Conservation (phyloP, 176 grass and related monocot species). For the Aegilops longissima region DNA sequence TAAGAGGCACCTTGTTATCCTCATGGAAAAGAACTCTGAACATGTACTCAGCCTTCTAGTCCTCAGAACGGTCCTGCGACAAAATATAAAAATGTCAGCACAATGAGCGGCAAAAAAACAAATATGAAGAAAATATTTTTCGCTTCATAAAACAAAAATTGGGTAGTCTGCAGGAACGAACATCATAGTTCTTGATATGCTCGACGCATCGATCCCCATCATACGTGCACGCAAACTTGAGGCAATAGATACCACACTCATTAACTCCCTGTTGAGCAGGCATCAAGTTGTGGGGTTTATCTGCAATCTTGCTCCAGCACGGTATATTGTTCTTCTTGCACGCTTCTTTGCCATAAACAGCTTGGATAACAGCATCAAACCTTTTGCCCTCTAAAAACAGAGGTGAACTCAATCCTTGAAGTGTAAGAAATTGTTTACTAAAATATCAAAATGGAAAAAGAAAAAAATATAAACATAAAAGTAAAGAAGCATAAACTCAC, state of each 20-base stretch:
- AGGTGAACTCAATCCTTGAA: background rate
- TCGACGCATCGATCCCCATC: background rate
- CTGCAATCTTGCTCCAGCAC: background rate
- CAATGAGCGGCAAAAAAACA: background rate
- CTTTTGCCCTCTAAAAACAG: background rate
- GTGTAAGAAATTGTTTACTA: too few relatives aligned
- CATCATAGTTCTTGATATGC: background rate
- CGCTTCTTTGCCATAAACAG: background rate
- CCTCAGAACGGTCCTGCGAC: background rate
- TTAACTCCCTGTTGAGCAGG: background rate
- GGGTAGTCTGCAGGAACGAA: background rate
- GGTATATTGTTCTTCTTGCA: background rate
- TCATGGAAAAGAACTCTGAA: background rate
- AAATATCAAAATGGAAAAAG: too few relatives aligned
- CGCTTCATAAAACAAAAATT: background rate
- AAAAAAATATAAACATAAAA: too few relatives aligned
- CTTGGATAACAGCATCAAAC: background rate
- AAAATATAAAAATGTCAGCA: background rate
- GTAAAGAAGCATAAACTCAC: too few relatives aligned
- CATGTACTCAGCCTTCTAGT: background rate
- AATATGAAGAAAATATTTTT: background rate
- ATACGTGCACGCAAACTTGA: background rate
- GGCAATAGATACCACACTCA: background rate
- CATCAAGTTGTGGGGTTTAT: background rate
- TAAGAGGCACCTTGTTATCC: background rate